These are phyloP conservation scores for Colletotrichum brevisporum DNA, from an alignment of 2,329 filamentous ascomycete species.

Conservation along the genomic window DNA sequence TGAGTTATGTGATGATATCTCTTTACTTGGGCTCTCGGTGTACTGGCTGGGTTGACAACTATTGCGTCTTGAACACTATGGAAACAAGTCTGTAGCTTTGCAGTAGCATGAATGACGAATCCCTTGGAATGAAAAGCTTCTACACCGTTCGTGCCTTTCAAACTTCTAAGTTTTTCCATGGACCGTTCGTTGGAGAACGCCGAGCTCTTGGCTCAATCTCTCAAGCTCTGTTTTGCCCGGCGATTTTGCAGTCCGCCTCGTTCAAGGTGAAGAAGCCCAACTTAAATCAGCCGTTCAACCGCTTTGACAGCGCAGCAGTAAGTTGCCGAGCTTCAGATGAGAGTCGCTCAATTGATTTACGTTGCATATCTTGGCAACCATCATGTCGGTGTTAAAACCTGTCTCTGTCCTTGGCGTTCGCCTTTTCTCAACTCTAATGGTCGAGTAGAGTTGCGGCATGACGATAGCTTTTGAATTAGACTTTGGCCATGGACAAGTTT, in stretches of 20 bases:
- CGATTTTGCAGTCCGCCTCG: too few species aligned
- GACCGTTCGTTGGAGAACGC: too few species aligned
- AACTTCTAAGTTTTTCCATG: too few species aligned
- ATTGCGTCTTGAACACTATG: too few species aligned
- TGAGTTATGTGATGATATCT: not conserved
- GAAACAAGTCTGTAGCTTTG: too few species aligned
- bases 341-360: not conserved
- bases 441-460: not conserved
- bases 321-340: not conserved
- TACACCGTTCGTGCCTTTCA: too few species aligned
- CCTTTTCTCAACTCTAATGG: not conserved
- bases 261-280: not conserved
- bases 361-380: conserved; percentile 7
- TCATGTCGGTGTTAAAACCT: not conserved
- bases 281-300: not conserved
- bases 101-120: too few species aligned
- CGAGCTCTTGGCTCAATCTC: too few species aligned
- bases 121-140: too few species aligned
- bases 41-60: not conserved
- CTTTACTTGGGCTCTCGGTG: not conserved
- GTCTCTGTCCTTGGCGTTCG: not conserved
- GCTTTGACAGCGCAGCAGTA: not conserved
- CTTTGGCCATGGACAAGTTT: not conserved
- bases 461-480: not conserved
- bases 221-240: too few species aligned